Evolutionary conservation across 805 yeast species (phyloP).

Genomic region (Sugiyamaella mastotermitis): DNA sequence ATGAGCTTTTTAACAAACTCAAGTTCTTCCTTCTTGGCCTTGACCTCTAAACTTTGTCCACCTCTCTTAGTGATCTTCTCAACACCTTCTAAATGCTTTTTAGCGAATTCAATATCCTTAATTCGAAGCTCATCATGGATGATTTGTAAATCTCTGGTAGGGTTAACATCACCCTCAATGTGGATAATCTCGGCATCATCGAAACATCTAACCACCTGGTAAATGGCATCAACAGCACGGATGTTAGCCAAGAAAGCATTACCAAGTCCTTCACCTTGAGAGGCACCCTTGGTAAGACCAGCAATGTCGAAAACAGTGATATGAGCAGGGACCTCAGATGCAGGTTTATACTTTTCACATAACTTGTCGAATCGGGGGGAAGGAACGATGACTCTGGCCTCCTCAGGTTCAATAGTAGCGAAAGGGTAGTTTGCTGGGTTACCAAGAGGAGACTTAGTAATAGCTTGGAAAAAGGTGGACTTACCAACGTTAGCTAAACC

Average conservation of each 20-base stretch:
- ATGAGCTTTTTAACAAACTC: slow-evolving; percentile 33
- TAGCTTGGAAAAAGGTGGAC: slow-evolving; percentile 53
- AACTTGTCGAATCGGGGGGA: slow-evolving; percentile 45
- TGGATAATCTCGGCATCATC: slow-evolving; percentile 61
- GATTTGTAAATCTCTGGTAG: slow-evolving; percentile 89
- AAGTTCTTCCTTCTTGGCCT: slow-evolving; percentile 39
- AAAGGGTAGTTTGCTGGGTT: slow-evolving; percentile 66
- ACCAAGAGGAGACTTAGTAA: slow-evolving; percentile 56
- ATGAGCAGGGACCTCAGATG: slow-evolving; percentile 46
- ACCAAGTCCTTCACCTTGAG: slow-evolving; percentile 66
- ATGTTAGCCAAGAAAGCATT: slow-evolving; percentile 65
- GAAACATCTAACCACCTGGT: slow-evolving; percentile 63
- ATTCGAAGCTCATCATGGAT: slow-evolving; percentile 63
- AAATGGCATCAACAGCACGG: slow-evolving; percentile 64
- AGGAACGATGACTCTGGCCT: slow-evolving; percentile 51
- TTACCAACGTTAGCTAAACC: slow-evolving; percentile 67
- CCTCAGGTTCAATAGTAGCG: slow-evolving; percentile 72
- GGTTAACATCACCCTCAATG: slow-evolving; percentile 81
- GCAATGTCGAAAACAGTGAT: slow-evolving; percentile 63
- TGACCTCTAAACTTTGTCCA: slow-evolving; percentile 69
- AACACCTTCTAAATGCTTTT: slow-evolving; percentile 64
- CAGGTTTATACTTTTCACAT: slow-evolving; percentile 42
- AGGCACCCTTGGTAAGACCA: slow-evolving; percentile 60
- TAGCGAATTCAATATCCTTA: slow-evolving; percentile 61
- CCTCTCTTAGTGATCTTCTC: slow-evolving; percentile 81